Evolutionary conservation across 306 rosid species (phyloP), one percentile per base, ranked within the genome.

Genomic region (Trichosanthes truncata): DNA sequence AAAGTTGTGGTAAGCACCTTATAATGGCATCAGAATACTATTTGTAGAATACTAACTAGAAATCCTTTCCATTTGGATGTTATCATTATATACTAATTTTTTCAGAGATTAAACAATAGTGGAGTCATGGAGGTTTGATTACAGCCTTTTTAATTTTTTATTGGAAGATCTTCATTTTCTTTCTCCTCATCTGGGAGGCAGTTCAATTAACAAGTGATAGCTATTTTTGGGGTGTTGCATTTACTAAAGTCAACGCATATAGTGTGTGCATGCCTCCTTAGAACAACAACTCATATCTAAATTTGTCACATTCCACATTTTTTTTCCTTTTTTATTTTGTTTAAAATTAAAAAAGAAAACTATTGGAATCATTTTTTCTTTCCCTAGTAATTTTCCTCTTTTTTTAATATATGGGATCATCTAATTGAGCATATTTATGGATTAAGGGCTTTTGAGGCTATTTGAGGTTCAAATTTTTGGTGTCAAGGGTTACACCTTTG

Each of bases 1-100:
- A 94, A 90, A 94, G 98, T 94, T 84, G 98, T 94, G 98, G 98
- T 94, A 92, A 81, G 97, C 88, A 53, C 45, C 63, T 69, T 74
- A 36, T 75, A 35, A 66, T 38, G 52, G 20, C 25, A 55, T 59
- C 57, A 36, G 71, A 74, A n/a, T 13, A 23, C 71, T 25, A 66
- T 55, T 25, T 36, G 25, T 46, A 23, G 57, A 51, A 73, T 43
- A 18, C 62, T 45, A 11, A 41, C 57, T 72, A 41, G 57, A 72
- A 72, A 12, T 51, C 63, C 25, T 35, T 38, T 38, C 25, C 23
- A 67, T 38, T 15, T 65, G 72, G 46, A 33, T 65, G 23, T 6
- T 62, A 68, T 40, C 51, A 3, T 9, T 36, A 6, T 36, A 6
- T 36, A 9, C 26, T 66, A 40, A 8, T 66, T 66, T 35, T 66